A percentile compares a stretch with the other conserved stretches of the same genome.
phyloP scores from a whole-genome alignment of 805 yeast genomes.

The Yarrowia sp. region DNA sequence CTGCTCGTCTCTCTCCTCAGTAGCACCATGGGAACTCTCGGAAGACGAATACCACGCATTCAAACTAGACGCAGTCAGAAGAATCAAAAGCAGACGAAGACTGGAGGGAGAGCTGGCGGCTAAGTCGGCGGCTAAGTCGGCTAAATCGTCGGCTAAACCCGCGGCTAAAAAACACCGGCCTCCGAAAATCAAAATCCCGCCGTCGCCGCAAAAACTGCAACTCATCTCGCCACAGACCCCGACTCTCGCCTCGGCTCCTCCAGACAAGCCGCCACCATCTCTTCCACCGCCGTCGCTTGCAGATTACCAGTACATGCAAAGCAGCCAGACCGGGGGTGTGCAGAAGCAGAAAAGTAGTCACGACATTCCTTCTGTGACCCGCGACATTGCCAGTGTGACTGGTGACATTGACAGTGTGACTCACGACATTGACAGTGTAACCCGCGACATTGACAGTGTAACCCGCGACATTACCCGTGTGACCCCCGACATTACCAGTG shows the following conservation, averaged over 20 bases:
- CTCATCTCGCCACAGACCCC: constrained; percentile 22
- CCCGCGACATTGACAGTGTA: no score
- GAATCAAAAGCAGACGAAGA: background rate
- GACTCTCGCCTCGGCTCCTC: constrained; percentile 22
- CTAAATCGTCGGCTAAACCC: background rate
- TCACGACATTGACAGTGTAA: no score
- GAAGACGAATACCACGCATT: constrained; percentile 25
- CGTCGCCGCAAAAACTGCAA: background rate
- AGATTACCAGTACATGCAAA: constrained; percentile 12
- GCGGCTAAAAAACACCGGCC: background rate
- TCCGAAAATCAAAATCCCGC: background rate
- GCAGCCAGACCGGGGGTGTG: constrained; percentile 9
- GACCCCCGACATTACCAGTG: no score
- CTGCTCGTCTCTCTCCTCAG: background rate
- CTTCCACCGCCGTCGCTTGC: constrained; percentile 9
- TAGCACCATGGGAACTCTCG: constrained; percentile 6
- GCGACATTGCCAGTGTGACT: no score
- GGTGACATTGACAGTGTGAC: no score
- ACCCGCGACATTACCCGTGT: no score
- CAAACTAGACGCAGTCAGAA: background rate
- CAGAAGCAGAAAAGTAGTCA: background rate
- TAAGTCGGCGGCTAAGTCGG: no score
- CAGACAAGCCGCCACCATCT: background rate
- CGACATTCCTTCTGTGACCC: no score
- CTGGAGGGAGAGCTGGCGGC: background rate